Base-by-base conservation (phyloP, 2,329 filamentous ascomycete genomes). In the Neurospora crassa region DNA sequence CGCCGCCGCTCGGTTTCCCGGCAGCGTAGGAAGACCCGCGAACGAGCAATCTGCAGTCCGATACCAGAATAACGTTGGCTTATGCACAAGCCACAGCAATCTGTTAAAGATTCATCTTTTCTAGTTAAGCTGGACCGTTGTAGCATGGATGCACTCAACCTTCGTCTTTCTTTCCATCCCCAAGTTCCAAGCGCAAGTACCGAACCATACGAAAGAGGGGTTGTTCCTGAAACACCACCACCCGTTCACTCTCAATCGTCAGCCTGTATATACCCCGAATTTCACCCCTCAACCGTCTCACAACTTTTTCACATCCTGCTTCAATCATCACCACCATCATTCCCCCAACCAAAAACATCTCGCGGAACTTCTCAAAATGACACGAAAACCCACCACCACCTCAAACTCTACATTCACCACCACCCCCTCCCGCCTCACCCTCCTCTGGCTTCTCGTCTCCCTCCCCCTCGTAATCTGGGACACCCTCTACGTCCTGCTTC, bases 381-480 rank as follows among this genome's bases (percentile, higher is more conserved):
- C 29, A 63, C 53, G 24, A 40, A 71, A 29, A 59, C 68, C 71
- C 63, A 53, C n/a, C 72, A 18, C 24, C 67, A 29, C n/a, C 43
- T 20, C 43, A 12, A n/a, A 11, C 5, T 16, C 71, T 67, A 14
- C 70, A 40, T 34, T 71, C 20, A 40, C 59, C 20, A 73, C 70
- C 67, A 76, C 80, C 5, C 86, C 87, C 5, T 80, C 83, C 8
- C 72, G 76, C 1, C 70, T 79, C 1, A 86, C 83, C 29, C 85
- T 93, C 63, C 75, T 89, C 74, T 97, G 93, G 93, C 85, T 97
- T 37, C 81, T 85, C 72, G 74, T 95, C 73, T 94, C 92, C 24
- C 82, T 96, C 18, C 92, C 92, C 1, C 86, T 96, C 72, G 92
- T 97, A 68, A 78, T 88, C 69, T 97, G 94, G 94, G 94, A 97